Percentiles rank a stretch among this genome's conserved stretches.
Evolutionary conservation across 495 filamentous ascomycete species (phyloP).

Genomic region (Trypethelium eluteriae): DNA sequence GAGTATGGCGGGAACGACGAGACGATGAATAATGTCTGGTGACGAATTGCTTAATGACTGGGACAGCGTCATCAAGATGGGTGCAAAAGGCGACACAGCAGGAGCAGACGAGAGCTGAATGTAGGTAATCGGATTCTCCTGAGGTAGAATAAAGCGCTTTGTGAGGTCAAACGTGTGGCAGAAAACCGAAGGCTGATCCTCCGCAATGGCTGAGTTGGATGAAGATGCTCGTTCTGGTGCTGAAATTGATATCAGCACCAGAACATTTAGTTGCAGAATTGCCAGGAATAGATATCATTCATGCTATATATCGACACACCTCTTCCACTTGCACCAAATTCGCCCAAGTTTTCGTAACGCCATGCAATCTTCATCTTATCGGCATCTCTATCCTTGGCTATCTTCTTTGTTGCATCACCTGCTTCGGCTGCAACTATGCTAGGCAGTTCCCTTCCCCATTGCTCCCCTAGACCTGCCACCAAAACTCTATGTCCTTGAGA

Average conservation of each 20-base stretch:
- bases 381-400: neutral
- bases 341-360: conserved; percentile 83
- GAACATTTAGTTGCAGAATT: conserved; percentile 17
- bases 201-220: neutral
- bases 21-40: conserved; percentile 61
- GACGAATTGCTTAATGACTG: conserved; percentile 50
- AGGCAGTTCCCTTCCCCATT: conserved; percentile 77
- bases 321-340: conserved; percentile 52
- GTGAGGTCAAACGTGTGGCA: conserved; percentile 87
- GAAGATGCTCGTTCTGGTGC: conserved; percentile 17
- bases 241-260: conserved; percentile 17
- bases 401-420: conserved; percentile 27
- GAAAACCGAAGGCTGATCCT: conserved; percentile 42
- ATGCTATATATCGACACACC: conserved; percentile 34
- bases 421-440: conserved; percentile 49
- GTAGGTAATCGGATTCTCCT: conserved; percentile 48
- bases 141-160: conserved; percentile 63
- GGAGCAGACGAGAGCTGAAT: conserved; percentile 40
- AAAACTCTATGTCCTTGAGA: conserved; percentile 87
- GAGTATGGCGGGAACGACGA: conserved; percentile 75
- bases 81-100: conserved; percentile 50
- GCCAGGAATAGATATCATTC: conserved; percentile 18
- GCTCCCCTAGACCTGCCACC: conserved; percentile 67
- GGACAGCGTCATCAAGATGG: conserved; percentile 55
- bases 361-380: conserved; percentile 98